Evolutionary conservation across 1,139 yeast species (phyloP).

Genomic region (Protomyces arabidopsidicola): DNA sequence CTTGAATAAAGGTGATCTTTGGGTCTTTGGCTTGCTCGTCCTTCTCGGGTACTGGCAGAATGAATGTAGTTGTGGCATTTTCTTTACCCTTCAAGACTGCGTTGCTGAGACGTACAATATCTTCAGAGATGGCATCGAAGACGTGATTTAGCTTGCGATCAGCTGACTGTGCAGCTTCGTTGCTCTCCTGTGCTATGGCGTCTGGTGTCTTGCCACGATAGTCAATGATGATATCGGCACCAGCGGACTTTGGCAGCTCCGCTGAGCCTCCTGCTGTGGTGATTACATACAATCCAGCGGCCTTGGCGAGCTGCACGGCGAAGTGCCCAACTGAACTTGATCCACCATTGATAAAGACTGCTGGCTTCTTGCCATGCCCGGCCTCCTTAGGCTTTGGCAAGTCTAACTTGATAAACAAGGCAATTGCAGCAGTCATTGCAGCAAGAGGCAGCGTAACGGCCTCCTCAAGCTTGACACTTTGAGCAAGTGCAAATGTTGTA

Average conservation of each 20-base stretch:
- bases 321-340: neutral
- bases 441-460: conserved; percentile 29
- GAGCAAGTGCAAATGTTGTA: conserved; percentile 6
- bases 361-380: neutral
- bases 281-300: neutral
- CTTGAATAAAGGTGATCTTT: neutral
- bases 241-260: neutral
- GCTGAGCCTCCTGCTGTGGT: neutral
- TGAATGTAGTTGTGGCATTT: neutral
- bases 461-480: conserved; percentile 4
- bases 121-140: neutral
- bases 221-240: conserved; percentile 1
- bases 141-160: neutral
- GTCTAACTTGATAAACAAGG: conserved; percentile 16
- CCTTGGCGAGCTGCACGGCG: neutral
- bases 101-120: neutral
- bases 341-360: conserved; percentile 1
- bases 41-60: neutral
- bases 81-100: neutral
- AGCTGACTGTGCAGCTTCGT: neutral
- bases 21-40: neutral
- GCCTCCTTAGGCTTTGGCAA: neutral
- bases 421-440: conserved; percentile 27
- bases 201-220: neutral
- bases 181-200: neutral